Conservation (phyloP, 495 filamentous ascomycete genomes). For the Neurospora sp. region DNA sequence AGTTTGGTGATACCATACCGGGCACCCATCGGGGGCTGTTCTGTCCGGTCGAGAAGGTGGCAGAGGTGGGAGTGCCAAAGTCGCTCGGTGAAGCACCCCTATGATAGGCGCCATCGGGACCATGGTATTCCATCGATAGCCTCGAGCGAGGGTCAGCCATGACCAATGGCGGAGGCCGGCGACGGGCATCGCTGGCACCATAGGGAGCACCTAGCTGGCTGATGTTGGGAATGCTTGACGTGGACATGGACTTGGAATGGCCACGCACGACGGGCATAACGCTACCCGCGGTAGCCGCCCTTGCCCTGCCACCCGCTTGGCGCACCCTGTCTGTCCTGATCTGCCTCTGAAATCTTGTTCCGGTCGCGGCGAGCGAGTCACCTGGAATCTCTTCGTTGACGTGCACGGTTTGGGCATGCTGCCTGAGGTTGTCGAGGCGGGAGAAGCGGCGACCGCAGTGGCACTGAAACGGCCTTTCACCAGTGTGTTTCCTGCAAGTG, state of each 20-base stretch:
- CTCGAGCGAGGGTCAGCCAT: slow-evolving; percentile 59
- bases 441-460: slow-evolving; percentile 94
- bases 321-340: slow-evolving; percentile 69
- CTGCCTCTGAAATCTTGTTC: slow-evolving; percentile 88
- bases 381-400: slow-evolving; percentile 94
- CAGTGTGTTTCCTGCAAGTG: slow-evolving; percentile 76
- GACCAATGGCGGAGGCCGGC: slow-evolving; percentile 70
- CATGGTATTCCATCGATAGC: slow-evolving; percentile 52
- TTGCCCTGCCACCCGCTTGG: slow-evolving; percentile 56
- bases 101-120: slow-evolving; percentile 43
- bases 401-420: slow-evolving; percentile 96
- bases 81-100: slow-evolving; percentile 52
- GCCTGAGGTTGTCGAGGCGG: slow-evolving; percentile 89
- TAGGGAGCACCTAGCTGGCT: slow-evolving; percentile 65
- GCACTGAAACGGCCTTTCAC: slow-evolving; percentile 94
- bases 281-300: slow-evolving; percentile 63
- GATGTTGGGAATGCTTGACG: slow-evolving; percentile 58
- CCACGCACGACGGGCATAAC: slow-evolving; percentile 56
- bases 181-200: slow-evolving; percentile 50
- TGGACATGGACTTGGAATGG: slow-evolving; percentile 73
- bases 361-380: slow-evolving; percentile 88
- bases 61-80: slow-evolving; percentile 67
- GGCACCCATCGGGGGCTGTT: slow-evolving; percentile 64
- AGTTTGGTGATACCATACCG: slow-evolving; percentile 55
- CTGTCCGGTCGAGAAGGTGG: slow-evolving; percentile 60